phyloP scores from a whole-genome alignment of 169 alveolate species.

The Eimeria acervulina region DNA sequence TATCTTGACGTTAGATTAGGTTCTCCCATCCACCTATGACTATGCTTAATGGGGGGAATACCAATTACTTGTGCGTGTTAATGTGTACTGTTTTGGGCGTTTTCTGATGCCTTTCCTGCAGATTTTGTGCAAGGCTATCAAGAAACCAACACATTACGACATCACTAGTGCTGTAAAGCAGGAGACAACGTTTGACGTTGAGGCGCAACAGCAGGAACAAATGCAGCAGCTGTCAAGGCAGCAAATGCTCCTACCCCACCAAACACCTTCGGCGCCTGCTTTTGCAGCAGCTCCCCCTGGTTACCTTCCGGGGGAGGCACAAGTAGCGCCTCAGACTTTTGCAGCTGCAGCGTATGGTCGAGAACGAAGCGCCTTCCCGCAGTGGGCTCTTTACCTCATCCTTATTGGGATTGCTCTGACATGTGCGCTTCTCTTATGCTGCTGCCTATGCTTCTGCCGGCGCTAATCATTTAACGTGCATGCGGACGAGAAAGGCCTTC shows the following conservation, averaged over 20 bases:
- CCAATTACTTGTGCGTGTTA: neutral
- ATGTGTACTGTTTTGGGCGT: neutral
- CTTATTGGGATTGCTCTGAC: constrained; percentile 16
- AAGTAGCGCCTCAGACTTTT: constrained; percentile 31
- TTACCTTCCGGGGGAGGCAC: constrained; percentile 22
- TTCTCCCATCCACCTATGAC: no score
- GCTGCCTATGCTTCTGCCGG: constrained; percentile 48
- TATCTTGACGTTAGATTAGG: no score
- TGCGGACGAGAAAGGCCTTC: neutral
- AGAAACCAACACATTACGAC: constrained; percentile 68
- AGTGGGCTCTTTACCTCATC: constrained; percentile 68
- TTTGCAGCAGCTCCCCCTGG: constrained; percentile 22
- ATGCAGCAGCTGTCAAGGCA: constrained; percentile 58
- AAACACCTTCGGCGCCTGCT: neutral
- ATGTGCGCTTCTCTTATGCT: constrained; percentile 33
- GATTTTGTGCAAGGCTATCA: constrained; percentile 71
- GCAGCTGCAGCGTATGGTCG: constrained; percentile 75
- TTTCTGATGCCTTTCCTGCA: neutral
- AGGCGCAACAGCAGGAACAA: constrained; percentile 74
- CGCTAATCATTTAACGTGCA: neutral
- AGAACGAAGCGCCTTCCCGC: constrained; percentile 54
- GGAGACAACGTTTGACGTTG: constrained; percentile 62
- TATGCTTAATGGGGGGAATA: no score
- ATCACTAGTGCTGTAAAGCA: constrained; percentile 68
- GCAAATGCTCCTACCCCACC: constrained; percentile 59